A percentile compares a stretch with the other conserved stretches of the same genome.
Conservation (phyloP, 306 rosid genomes). For the Chamaecrista fasciculata region DNA sequence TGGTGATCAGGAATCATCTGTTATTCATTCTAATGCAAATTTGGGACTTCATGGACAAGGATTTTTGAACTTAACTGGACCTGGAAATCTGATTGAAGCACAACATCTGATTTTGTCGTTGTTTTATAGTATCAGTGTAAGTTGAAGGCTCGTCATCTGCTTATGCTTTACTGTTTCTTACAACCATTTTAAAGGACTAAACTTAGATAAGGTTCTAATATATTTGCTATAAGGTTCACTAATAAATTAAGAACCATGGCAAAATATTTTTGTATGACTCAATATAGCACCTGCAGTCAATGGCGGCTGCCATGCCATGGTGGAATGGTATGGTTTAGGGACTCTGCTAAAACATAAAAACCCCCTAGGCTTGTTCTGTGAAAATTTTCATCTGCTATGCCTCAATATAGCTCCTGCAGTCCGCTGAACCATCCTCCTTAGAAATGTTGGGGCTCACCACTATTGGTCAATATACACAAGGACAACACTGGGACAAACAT, state of each 20-base stretch:
- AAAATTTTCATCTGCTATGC: not conserved
- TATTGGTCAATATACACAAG: not conserved
- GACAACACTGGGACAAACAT: not conserved
- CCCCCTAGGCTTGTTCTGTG: not conserved
- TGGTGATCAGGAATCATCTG: constrained; percentile 73
- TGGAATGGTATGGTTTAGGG: not conserved
- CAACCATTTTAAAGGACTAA: constrained; percentile 7
- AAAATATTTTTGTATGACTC: too few relatives aligned
- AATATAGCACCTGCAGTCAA: too few relatives aligned
- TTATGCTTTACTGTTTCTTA: constrained; percentile 20
- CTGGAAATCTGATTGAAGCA: constrained; percentile 92
- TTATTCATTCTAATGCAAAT: constrained; percentile 90
- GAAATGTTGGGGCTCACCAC: not conserved
- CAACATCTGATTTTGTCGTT: constrained; percentile 79
- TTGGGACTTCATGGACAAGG: constrained; percentile 99
- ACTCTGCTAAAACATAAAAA: not conserved
- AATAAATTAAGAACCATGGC: too few relatives aligned
- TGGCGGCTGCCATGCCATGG: not conserved
- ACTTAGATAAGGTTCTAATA: not conserved
- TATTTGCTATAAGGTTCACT: too few relatives aligned
- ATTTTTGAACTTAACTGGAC: constrained; percentile 82
- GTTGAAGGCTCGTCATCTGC: constrained; percentile 31
- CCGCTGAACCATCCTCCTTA: too few relatives aligned
- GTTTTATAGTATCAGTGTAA: constrained; percentile 73
- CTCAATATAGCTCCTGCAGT: too few relatives aligned